These are phyloP conservation scores for Didymella arachidicola DNA, from an alignment of 2,329 filamentous ascomycete genomes.

Conservation along the genomic window DNA sequence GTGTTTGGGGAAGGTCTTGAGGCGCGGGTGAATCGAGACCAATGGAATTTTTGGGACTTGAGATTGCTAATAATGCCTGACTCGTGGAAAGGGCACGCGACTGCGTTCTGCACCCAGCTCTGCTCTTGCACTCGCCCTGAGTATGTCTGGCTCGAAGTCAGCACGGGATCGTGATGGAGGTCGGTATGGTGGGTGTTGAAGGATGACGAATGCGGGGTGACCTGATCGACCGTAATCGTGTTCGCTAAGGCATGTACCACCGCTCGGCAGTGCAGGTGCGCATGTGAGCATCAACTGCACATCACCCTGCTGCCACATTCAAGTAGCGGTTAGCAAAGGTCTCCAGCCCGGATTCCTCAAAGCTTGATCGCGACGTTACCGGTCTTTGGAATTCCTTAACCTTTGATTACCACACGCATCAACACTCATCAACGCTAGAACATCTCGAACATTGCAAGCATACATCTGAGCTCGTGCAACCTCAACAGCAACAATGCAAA, in stretches of 20 bases:
- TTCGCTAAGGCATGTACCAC: slow-evolving; percentile 17
- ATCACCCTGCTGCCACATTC: neutral
- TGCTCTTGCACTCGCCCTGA: neutral
- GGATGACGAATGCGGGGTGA: neutral
- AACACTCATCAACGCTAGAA: no score
- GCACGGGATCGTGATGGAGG: neutral
- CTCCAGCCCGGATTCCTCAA: neutral
- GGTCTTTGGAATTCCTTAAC: neutral
- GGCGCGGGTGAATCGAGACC: slow-evolving; percentile 3
- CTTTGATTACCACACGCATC: no score
- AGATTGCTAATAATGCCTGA: slow-evolving; percentile 13
- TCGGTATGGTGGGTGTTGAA: neutral
- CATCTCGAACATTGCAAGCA: neutral
- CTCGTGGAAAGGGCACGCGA: neutral
- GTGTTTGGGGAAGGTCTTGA: slow-evolving; percentile 4
- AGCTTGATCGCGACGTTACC: neutral
- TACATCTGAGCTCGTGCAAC: neutral
- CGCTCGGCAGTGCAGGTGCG: neutral
- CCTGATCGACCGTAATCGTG: slow-evolving; percentile 11
- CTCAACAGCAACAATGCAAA: neutral
- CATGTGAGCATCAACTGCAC: neutral
- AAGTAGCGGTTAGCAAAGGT: neutral
- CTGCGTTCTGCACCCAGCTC: neutral
- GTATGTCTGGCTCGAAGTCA: neutral
- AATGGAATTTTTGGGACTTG: neutral